These are phyloP conservation scores for Neurospora sp. DNA, from an alignment of 495 filamentous ascomycete genomes.

Conservation along the genomic window DNA sequence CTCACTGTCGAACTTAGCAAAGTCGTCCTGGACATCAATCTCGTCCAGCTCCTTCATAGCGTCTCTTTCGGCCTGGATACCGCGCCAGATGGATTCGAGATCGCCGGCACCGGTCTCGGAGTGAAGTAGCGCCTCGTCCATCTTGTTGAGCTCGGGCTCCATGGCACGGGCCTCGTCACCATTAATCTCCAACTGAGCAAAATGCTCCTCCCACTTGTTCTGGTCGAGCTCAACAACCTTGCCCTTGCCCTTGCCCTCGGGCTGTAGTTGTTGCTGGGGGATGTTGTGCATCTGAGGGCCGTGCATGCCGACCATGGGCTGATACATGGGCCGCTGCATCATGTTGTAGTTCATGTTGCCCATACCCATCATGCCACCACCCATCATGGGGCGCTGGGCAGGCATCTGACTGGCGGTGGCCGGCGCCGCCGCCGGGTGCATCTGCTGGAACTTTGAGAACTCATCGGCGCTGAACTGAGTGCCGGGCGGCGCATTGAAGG, in stretches of 20 bases:
- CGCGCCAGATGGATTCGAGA: constrained; percentile 84
- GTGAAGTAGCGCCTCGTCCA: constrained; percentile 53
- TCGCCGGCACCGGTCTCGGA: constrained; percentile 59
- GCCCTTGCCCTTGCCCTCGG: constrained; percentile 72
- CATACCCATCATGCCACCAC: constrained; percentile 32
- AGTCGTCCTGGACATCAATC: constrained; percentile 41
- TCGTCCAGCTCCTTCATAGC: constrained; percentile 58
- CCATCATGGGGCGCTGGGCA: constrained; percentile 52
- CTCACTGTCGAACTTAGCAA: constrained; percentile 57
- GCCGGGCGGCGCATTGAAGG: constrained; percentile 51
- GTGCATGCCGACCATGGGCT: constrained; percentile 30
- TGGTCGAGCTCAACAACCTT: constrained; percentile 91
- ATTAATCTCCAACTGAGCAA: constrained; percentile 73
- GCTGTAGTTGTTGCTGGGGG: constrained; percentile 21
- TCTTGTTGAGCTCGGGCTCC: constrained; percentile 79
- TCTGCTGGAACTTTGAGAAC: constrained; percentile 75
- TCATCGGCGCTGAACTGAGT: constrained; percentile 72
- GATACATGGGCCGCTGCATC: constrained; percentile 42
- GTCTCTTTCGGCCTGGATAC: constrained; percentile 71
- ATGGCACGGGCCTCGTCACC: constrained; percentile 68
- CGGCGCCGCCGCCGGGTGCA: constrained; percentile 35
- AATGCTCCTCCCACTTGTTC: constrained; percentile 90
- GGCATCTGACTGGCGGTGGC: constrained; percentile 38
- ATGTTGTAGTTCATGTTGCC: constrained; percentile 33
- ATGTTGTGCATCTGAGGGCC: constrained; percentile 38